Conservation (phyloP, 176 grass and related monocot genomes). For the Themeda triandra region DNA sequence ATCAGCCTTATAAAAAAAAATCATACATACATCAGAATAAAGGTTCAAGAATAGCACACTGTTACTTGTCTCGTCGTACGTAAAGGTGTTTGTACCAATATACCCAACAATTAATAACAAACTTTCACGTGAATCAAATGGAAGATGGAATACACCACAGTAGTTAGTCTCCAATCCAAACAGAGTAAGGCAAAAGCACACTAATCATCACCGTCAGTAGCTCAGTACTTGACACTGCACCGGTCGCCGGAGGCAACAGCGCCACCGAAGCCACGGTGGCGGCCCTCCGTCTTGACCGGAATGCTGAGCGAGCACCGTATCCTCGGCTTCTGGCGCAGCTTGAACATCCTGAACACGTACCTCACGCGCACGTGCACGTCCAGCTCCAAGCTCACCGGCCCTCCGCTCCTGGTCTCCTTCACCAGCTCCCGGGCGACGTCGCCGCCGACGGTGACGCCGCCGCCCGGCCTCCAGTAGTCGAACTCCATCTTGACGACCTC, state of each 20-base stretch:
- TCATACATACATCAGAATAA: too few species aligned
- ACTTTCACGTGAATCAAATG: not conserved
- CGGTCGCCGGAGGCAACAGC: not conserved
- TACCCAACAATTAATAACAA: not conserved
- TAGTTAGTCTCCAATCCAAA: not conserved
- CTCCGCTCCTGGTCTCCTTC: not conserved
- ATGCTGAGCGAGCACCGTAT: conserved; percentile 9
- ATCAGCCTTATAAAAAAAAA: too few species aligned
- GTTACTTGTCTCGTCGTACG: too few species aligned
- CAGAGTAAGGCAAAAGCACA: not conserved
- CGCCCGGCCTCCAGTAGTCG: not conserved
- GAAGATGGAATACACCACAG: not conserved
- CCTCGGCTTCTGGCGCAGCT: conserved; percentile 22
- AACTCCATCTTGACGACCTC: conserved; percentile 32
- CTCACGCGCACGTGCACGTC: conserved; percentile 9
- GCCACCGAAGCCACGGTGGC: not conserved
- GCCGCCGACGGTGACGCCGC: conserved; percentile 1
- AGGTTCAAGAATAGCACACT: too few species aligned
- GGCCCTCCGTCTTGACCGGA: not conserved
- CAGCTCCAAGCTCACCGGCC: not conserved
- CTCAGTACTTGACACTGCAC: conserved; percentile 45
- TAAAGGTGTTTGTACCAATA: not conserved
- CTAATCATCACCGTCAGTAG: not conserved
- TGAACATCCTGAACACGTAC: conserved; percentile 15
- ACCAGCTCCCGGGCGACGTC: not conserved